Percentiles rank a stretch among this genome's conserved stretches.
phyloP scores from a whole-genome alignment of 805 yeast genomes.

The Candida tallmaniae region DNA sequence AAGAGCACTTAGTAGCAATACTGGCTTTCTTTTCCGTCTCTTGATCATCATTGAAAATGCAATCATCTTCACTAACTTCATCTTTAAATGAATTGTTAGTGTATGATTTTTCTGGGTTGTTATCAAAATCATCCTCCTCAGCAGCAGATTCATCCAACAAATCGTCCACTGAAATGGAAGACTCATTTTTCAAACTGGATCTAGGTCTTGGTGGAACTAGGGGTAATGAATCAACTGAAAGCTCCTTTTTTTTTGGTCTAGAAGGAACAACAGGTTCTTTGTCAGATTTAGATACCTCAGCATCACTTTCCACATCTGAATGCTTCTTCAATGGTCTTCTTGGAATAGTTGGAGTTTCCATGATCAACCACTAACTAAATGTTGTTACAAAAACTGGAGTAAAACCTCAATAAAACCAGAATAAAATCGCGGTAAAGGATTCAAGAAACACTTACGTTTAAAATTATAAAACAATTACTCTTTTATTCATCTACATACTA shows the following conservation, averaged over 20 bases:
- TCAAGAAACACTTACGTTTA: not conserved
- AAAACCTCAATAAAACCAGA: slow-evolving; percentile 4
- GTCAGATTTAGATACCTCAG: not conserved
- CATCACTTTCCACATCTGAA: slow-evolving; percentile 1
- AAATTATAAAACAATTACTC: slow-evolving; percentile 4
- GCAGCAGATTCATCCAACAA: not conserved
- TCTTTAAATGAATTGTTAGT: slow-evolving; percentile 26
- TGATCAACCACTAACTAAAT: too few relatives aligned
- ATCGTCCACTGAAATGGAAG: not conserved
- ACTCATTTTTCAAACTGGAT: not conserved
- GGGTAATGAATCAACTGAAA: not conserved
- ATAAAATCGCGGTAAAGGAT: too few relatives aligned
- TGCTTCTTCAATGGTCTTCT: slow-evolving; percentile 18
- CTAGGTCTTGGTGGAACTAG: slow-evolving; percentile 9
- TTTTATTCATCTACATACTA: too few relatives aligned
- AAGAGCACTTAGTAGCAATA: not conserved
- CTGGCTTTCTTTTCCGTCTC: slow-evolving; percentile 25
- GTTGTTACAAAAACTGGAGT: too few relatives aligned
- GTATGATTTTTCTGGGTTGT: slow-evolving; percentile 28
- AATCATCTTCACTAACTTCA: slow-evolving; percentile 17
- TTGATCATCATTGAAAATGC: slow-evolving; percentile 27
- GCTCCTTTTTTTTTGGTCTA: slow-evolving; percentile 8
- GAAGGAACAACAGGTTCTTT: slow-evolving; percentile 9
- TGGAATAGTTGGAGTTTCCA: slow-evolving; percentile 21
- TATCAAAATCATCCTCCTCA: slow-evolving; percentile 23